Conservation (phyloP, 2,329 filamentous ascomycete species). For the Annulohypoxylon truncatum region DNA sequence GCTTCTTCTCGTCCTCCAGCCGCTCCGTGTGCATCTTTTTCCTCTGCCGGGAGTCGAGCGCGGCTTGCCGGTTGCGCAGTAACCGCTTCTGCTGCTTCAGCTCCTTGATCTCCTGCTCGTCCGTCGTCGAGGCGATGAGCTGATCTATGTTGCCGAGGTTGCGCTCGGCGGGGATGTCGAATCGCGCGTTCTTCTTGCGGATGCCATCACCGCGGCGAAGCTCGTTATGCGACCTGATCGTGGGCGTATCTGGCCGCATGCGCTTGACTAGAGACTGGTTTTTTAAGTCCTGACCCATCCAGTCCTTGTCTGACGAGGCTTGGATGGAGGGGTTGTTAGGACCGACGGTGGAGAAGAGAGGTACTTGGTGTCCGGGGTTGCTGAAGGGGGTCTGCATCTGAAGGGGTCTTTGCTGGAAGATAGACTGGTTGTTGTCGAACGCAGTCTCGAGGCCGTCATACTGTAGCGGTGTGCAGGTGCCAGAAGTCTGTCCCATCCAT, state of each 20-base stretch:
- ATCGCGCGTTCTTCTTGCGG: conserved; percentile 98
- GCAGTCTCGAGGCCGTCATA: conserved; percentile 72
- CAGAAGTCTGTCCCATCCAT: conserved; percentile 74
- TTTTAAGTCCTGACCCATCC: conserved; percentile 63
- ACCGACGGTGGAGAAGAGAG: conserved; percentile 65
- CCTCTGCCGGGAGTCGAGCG: conserved; percentile 94
- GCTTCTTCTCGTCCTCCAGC: conserved; percentile 96
- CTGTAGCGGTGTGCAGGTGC: conserved; percentile 79
- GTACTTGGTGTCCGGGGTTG: conserved; percentile 61
- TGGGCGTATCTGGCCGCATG: conserved; percentile 75
- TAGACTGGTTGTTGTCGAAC: conserved; percentile 63
- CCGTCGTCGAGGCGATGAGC: conserved; percentile 86
- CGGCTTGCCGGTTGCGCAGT: conserved; percentile 93
- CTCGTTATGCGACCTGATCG: conserved; percentile 80
- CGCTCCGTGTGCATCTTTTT: conserved; percentile 99
- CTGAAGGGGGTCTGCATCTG: conserved; percentile 66
- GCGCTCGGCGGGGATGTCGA: conserved; percentile 94
- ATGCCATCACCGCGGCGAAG: conserved; percentile 86
- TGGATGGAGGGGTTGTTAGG: conserved; percentile 63
- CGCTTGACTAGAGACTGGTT: conserved; percentile 66
- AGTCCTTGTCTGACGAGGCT: conserved; percentile 69
- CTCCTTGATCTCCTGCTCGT: conserved; percentile 96
- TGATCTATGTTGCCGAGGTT: conserved; percentile 96
- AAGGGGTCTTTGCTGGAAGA: conserved; percentile 66
- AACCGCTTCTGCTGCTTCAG: conserved; percentile 98